phyloP scores from a whole-genome alignment of 1,139 yeast species.

The Nakaseomyces nivariensis region DNA sequence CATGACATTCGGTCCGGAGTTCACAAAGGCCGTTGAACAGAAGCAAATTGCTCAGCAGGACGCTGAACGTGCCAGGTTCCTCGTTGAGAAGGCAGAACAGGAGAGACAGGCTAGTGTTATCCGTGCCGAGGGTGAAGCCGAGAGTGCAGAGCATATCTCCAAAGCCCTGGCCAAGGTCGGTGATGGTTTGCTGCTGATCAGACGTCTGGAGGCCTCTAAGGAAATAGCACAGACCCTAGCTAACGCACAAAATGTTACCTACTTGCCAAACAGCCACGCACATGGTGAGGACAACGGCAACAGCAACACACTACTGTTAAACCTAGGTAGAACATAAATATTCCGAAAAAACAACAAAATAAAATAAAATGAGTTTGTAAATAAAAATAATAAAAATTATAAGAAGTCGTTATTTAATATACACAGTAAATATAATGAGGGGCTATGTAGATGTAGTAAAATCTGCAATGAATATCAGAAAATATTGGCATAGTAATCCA shows the following conservation, averaged over 20 bases:
- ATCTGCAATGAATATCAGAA: too few species aligned
- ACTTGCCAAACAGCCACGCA: slow-evolving; percentile 58
- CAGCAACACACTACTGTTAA: slow-evolving; percentile 39
- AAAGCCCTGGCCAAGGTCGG: slow-evolving; percentile 92
- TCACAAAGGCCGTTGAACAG: slow-evolving; percentile 97
- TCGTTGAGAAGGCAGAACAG: slow-evolving; percentile 96
- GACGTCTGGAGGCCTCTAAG: slow-evolving; percentile 94
- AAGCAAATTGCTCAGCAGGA: slow-evolving; percentile 99
- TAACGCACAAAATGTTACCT: slow-evolving; percentile 77
- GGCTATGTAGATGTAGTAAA: too few species aligned
- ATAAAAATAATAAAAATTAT: neutral
- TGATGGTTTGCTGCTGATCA: slow-evolving; percentile 86
- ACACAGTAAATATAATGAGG: too few species aligned
- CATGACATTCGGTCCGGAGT: slow-evolving; percentile 93
- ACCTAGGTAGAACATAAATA: slow-evolving; percentile 33
- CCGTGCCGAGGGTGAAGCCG: slow-evolving; percentile 99
- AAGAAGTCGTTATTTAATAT: too few species aligned
- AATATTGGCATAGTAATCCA: too few species aligned
- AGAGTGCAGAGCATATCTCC: slow-evolving; percentile 91
- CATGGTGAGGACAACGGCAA: slow-evolving; percentile 27
- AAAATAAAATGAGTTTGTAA: neutral
- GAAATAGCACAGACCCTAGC: slow-evolving; percentile 89
- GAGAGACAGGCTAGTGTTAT: slow-evolving; percentile 91
- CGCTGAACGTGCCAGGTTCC: slow-evolving; percentile 91
- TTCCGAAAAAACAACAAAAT: too few species aligned